Conservation (phyloP, 2,329 filamentous ascomycete genomes). For the Talaromyces rugulosus region DNA sequence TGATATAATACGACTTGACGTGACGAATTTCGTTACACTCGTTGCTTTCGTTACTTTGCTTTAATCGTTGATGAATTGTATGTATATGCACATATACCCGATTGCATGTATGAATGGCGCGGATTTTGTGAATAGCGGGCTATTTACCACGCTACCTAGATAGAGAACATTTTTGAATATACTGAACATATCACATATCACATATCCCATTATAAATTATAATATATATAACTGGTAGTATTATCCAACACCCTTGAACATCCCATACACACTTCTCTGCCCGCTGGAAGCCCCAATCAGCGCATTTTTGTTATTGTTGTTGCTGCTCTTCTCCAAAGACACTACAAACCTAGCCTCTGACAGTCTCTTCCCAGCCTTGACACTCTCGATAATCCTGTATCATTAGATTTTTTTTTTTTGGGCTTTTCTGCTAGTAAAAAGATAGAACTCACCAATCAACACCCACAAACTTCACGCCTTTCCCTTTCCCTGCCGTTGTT, state of each 20-base stretch:
- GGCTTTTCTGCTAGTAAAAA: constrained; percentile 10
- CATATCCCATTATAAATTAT: not conserved
- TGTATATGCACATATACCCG: constrained; percentile 1
- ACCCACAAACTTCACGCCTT: constrained; percentile 70
- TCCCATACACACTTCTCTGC: constrained; percentile 61
- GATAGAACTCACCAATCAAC: constrained; percentile 65
- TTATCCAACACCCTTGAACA: constrained; percentile 33
- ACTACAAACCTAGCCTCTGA: constrained; percentile 68
- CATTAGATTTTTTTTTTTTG: constrained; percentile 1
- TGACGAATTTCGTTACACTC: not conserved
- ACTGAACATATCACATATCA: not conserved
- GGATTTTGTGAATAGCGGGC: not conserved
- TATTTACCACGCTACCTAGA: not conserved
- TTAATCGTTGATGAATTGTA: not conserved
- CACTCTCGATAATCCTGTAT: constrained; percentile 72
- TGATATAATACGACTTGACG: not conserved
- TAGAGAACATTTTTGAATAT: not conserved
- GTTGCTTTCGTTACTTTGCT: not conserved
- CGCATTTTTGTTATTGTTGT: not conserved
- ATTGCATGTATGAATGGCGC: not conserved
- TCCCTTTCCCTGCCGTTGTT: constrained; percentile 45
- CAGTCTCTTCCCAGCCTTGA: constrained; percentile 69
- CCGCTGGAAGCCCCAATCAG: constrained; percentile 47
- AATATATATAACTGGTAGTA: not conserved
- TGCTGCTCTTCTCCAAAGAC: constrained; percentile 19